A percentile compares a stretch with the other conserved stretches of the same genome.
Conservation (phyloP, 345 rosid genomes). For the Gossypium longicalyx region DNA sequence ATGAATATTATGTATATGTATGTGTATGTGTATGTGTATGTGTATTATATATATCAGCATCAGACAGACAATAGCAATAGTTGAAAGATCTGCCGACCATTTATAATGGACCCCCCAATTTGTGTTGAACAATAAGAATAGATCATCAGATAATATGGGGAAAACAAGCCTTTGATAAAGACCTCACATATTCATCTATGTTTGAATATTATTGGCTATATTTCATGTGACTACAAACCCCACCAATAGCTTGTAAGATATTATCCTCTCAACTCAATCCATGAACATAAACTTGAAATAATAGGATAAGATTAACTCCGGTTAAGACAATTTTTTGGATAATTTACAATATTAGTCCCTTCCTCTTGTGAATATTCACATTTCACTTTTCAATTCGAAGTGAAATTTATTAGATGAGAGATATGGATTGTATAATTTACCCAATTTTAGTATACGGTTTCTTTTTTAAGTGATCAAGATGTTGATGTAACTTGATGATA, state of each 20-base stretch:
- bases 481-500: not conserved
- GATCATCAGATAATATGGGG: not conserved
- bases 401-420: not conserved
- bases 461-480: not conserved
- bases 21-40: too few species aligned
- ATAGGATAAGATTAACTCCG: not conserved
- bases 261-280: not conserved
- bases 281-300: not conserved
- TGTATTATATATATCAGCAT: not conserved
- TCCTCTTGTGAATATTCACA: not conserved
- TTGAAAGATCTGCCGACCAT: not conserved
- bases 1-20: not conserved
- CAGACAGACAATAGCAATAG: not conserved
- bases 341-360: not conserved
- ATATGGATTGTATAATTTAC: too few species aligned
- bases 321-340: not conserved
- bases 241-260: not conserved
- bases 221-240: not conserved
- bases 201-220: not conserved
- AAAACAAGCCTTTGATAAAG: not conserved
- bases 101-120: not conserved
- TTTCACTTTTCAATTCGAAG: not conserved
- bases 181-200: not conserved
- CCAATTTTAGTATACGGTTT: not conserved
- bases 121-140: not conserved